Conservation (phyloP, 139 green algal species). For the Choricystis sp. region DNA sequence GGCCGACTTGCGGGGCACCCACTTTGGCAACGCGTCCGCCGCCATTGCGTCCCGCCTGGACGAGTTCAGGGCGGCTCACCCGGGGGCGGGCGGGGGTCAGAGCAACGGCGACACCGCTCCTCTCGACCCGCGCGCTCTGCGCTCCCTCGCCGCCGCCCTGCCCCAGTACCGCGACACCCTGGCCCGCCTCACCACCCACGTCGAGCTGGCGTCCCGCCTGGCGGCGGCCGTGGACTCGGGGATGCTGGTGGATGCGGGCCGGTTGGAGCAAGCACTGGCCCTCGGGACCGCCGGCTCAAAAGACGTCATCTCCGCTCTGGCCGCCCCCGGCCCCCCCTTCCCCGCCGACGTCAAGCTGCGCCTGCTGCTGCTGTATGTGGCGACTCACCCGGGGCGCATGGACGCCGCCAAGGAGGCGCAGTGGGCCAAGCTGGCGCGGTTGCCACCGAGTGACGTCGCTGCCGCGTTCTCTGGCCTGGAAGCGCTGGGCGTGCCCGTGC, state of each 20-base stretch:
- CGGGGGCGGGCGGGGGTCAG: no score
- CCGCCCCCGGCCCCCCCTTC: neutral
- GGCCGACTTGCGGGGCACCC: neutral
- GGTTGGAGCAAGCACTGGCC: neutral
- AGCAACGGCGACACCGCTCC: neutral
- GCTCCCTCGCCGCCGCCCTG: neutral
- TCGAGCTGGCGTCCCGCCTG: neutral
- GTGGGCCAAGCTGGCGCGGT: neutral
- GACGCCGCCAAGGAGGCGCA: neutral
- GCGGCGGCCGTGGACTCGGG: neutral
- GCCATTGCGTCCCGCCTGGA: neutral
- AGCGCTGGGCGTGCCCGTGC: neutral
- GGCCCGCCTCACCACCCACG: neutral
- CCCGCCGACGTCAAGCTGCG: neutral
- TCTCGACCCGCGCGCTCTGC: neutral
- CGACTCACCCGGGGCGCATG: neutral
- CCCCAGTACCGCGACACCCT: neutral
- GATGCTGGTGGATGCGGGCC: neutral
- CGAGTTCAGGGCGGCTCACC: neutral
- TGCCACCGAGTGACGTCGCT: neutral
- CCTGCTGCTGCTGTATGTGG: neutral
- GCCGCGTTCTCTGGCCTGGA: neutral
- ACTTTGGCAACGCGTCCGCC: neutral
- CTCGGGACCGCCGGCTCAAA: neutral
- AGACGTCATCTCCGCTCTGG: neutral